phyloP scores from a whole-genome alignment of 805 yeast genomes.

The Saccharomycopsis babjevae region DNA sequence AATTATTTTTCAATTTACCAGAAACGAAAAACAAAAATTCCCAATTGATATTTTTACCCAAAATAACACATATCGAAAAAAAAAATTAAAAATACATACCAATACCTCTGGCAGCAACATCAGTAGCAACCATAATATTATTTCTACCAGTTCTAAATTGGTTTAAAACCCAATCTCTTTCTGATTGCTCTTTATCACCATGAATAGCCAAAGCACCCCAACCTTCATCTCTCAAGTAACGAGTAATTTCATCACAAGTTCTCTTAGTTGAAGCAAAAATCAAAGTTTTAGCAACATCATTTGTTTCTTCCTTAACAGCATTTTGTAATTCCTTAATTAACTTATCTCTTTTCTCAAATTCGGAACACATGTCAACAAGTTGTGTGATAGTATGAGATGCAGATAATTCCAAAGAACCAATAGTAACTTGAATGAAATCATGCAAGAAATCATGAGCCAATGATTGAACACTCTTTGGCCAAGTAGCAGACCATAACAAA shows the following conservation, averaged over 20 bases:
- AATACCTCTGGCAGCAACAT: constrained; percentile 99
- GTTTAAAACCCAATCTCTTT: constrained; percentile 96
- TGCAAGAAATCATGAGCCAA: constrained; percentile 84
- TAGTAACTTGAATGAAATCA: constrained; percentile 91
- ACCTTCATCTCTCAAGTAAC: constrained; percentile 87
- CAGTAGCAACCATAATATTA: constrained; percentile 98
- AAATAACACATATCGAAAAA: constrained; percentile 19
- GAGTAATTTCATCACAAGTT: constrained; percentile 92
- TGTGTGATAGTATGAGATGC: constrained; percentile 97
- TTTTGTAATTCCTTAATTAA: constrained; percentile 71
- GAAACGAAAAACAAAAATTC: not conserved
- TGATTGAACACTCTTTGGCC: constrained; percentile 97
- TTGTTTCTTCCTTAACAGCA: constrained; percentile 50
- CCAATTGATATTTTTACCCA: constrained; percentile 5
- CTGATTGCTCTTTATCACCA: constrained; percentile 96
- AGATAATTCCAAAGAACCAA: constrained; percentile 91
- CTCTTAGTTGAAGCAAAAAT: constrained; percentile 96
- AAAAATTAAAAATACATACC: constrained; percentile 57
- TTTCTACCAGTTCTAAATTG: constrained; percentile 90
- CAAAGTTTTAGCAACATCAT: constrained; percentile 65
- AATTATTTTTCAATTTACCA: not conserved
- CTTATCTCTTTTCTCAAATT: constrained; percentile 91
- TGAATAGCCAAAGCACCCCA: constrained; percentile 99
- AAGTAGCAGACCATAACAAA: constrained; percentile 99
- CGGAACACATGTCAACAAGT: constrained; percentile 81